Evolutionary conservation across 495 filamentous ascomycete species (phyloP).

Genomic region (Aspergillus avenaceus): DNA sequence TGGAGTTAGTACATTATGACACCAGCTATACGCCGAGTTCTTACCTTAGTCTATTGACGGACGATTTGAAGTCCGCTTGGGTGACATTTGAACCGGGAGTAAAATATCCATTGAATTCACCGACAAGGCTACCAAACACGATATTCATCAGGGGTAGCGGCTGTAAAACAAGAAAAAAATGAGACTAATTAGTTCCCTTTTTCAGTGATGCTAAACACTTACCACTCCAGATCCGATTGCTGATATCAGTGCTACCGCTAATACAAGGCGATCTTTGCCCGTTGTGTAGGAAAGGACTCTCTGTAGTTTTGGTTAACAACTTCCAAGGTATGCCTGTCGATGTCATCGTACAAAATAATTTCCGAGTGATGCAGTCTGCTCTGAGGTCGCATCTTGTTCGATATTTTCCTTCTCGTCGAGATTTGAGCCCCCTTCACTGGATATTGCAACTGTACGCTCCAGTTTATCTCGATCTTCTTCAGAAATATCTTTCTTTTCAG

Average conservation of each 20-base stretch:
- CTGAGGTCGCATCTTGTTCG: constrained; percentile 22
- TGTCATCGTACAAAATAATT: constrained; percentile 10
- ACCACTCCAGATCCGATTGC: constrained; percentile 66
- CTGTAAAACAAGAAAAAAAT: constrained; percentile 7
- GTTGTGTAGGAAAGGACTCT: constrained; percentile 5
- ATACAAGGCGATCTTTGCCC: neutral
- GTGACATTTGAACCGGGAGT: constrained; percentile 16
- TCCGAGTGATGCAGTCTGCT: constrained; percentile 3
- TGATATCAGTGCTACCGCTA: constrained; percentile 33
- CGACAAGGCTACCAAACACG: constrained; percentile 40
- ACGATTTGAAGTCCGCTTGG: constrained; percentile 22
- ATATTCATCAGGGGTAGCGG: constrained; percentile 45
- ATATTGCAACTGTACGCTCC: neutral
- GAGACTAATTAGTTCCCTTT: neutral
- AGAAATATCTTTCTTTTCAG: too few species aligned
- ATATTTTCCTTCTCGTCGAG: neutral
- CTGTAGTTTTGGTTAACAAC: neutral
- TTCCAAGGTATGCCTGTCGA: neutral
- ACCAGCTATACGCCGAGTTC: neutral
- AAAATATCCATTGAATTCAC: constrained; percentile 31
- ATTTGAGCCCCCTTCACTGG: neutral
- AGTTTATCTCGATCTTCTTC: too few species aligned
- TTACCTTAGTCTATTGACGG: constrained; percentile 26
- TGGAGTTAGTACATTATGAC: too few species aligned
- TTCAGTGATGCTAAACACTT: neutral